Conservation (phyloP, 176 grass and related monocot genomes). For the Paspalum vaginatum region DNA sequence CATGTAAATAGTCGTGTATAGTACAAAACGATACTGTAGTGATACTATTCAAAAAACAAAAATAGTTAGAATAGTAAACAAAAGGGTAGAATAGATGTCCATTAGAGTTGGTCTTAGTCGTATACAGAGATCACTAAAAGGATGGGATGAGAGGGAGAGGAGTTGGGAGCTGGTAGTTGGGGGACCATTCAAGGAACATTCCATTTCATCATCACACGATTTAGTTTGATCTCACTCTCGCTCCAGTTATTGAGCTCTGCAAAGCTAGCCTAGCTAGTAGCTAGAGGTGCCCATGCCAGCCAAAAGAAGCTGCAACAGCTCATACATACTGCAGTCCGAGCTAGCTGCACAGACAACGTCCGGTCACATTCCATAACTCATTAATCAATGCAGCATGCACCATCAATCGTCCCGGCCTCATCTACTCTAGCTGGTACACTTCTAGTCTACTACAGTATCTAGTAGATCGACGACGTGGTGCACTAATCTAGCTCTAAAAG, state of each 20-base stretch:
- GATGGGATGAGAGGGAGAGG: conserved; percentile 6
- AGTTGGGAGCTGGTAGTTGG: background rate
- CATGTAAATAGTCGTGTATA: too few species aligned
- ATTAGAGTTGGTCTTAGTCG: too few species aligned
- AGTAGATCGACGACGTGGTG: background rate
- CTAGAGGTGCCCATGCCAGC: too few species aligned
- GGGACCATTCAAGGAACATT: conserved; percentile 29
- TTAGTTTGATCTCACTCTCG: background rate
- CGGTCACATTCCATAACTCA: conserved; percentile 9
- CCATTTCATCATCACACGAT: conserved; percentile 4
- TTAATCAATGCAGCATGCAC: background rate
- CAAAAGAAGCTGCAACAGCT: conserved; percentile 1
- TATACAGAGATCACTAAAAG: too few species aligned
- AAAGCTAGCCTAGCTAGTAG: background rate
- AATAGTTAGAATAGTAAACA: too few species aligned
- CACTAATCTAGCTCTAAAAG: too few species aligned
- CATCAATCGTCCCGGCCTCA: background rate
- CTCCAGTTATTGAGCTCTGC: conserved; percentile 14
- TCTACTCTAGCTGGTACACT: background rate
- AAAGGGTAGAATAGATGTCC: too few species aligned
- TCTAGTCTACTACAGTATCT: background rate
- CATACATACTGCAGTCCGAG: background rate
- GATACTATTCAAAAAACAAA: too few species aligned
- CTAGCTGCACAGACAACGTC: background rate
- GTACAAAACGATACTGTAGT: too few species aligned